Base-by-base conservation (phyloP, 2,329 filamentous ascomycete genomes). In the Verticillium klebahnii region DNA sequence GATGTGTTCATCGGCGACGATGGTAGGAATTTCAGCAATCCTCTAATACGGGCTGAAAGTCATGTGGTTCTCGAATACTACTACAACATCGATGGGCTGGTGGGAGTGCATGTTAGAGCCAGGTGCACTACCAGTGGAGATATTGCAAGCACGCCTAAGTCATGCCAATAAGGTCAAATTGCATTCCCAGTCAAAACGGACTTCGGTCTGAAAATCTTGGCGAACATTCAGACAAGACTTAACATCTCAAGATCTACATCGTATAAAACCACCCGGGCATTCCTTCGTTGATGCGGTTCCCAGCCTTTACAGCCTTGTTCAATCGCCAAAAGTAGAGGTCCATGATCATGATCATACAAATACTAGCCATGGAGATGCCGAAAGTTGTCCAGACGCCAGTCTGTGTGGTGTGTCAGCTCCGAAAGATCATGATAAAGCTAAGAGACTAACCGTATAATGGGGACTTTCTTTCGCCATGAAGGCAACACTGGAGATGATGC, bases 401-500 rank as follows among this genome's bases (percentile, higher is more conserved):
- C 63, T 65, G 15, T 19, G 25, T 29, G 1, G 6, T 36, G 56
- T 11, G 60, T 57, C 11, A 57, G 15, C 7, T 58, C 19, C 1
- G 7, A 12, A 19, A 37, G 23, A 6, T 3, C 5, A 14, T 17
- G 55, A 7, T 37, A 17, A n/a, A 29, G 17, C 5, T 11, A 17
- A 14, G 31, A 11, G 19, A 58, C 61, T 57, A 11, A 68, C 66
- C 17, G 60, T 62, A 37, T 69, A 68, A 31, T 58, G 58, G 5
- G 67, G 67, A 17, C 62, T 67, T 56, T 69, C 67, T n/a, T 58
- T 59, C 14, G 64, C 59, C 60, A 64, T 66, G 59, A 69, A 69
- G 0, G 64, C 67, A 15, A 63, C 60, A 23, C 67, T 63, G 1
- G 65, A 60, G 19, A 68, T 65, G 34, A 69, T 68, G 8, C 67